These are phyloP conservation scores for Ensete ventricosum DNA, from an alignment of 176 grass and related monocot genomes.

Conservation along the genomic window DNA sequence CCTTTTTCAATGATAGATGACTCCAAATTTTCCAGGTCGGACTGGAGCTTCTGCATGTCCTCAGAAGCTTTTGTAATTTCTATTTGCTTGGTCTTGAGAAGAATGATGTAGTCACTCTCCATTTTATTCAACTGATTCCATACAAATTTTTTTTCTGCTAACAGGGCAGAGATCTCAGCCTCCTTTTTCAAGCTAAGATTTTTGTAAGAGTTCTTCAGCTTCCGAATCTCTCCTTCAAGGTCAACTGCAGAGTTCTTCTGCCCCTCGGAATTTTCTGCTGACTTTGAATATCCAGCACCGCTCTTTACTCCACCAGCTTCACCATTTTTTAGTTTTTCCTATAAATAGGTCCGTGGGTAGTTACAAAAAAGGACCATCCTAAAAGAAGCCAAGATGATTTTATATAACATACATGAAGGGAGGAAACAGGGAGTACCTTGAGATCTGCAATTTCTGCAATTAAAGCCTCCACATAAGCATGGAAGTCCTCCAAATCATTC, in stretches of 20 bases:
- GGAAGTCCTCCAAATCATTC: slow-evolving; percentile 29
- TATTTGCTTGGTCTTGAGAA: slow-evolving; percentile 26
- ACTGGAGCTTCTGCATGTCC: slow-evolving; percentile 29
- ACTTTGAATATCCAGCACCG: not conserved
- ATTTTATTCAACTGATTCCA: slow-evolving; percentile 56
- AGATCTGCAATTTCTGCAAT: slow-evolving; percentile 31
- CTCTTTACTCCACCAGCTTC: slow-evolving; percentile 1
- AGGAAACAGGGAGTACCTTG: slow-evolving; percentile 25
- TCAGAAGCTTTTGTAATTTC: slow-evolving; percentile 41
- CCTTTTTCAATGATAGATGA: slow-evolving; percentile 27
- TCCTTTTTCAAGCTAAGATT: slow-evolving; percentile 38
- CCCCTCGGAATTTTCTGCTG: slow-evolving; percentile 7
- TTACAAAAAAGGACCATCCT: not conserved
- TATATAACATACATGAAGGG: not conserved
- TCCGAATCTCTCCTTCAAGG: slow-evolving; percentile 28
- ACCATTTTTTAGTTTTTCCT: slow-evolving; percentile 32
- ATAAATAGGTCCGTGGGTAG: not conserved
- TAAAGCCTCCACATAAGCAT: slow-evolving; percentile 22
- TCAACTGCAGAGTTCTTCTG: slow-evolving; percentile 7
- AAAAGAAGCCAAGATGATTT: not conserved
- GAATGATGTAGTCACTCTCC: slow-evolving; percentile 29
- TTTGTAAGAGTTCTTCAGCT: slow-evolving; percentile 39
- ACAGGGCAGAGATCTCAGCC: slow-evolving; percentile 29
- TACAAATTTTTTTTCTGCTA: slow-evolving; percentile 38
- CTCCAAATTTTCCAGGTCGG: slow-evolving; percentile 24